phyloP scores from a whole-genome alignment of 169 alveolate species.

The Theileria luwenshuni region DNA sequence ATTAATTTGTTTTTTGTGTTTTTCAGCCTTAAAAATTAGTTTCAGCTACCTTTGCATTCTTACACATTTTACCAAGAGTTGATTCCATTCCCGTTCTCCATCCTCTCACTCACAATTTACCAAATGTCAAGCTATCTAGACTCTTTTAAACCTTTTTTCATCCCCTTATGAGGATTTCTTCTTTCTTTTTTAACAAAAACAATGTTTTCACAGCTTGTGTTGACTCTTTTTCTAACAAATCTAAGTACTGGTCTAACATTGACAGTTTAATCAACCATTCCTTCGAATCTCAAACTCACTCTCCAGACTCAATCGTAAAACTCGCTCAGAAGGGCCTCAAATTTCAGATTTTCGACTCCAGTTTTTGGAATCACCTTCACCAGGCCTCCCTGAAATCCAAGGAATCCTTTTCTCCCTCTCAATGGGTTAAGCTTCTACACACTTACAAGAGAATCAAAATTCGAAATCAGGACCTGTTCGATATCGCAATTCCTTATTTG shows the following conservation, averaged over 20 bases:
- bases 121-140: too few relatives aligned
- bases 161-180: too few relatives aligned
- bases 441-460: conserved; percentile 74
- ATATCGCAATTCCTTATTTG: conserved; percentile 60
- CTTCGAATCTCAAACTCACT: neutral
- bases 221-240: neutral
- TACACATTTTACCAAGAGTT: too few relatives aligned
- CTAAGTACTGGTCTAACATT: conserved; percentile 8
- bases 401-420: conserved; percentile 62
- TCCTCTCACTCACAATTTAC: too few relatives aligned
- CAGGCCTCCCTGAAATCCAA: conserved; percentile 53
- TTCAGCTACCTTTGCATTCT: too few relatives aligned
- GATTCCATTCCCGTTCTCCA: too few relatives aligned
- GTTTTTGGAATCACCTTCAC: conserved; percentile 70
- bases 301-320: conserved; percentile 49
- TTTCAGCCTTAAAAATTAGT: too few relatives aligned
- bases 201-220: conserved; percentile 22
- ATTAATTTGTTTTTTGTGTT: too few relatives aligned
- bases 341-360: conserved; percentile 71
- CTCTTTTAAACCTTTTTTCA: too few relatives aligned
- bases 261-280: conserved; percentile 9
- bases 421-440: conserved; percentile 72
- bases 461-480: conserved; percentile 64
- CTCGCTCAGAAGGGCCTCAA: conserved; percentile 64
- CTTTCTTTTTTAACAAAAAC: neutral